These are phyloP conservation scores for Leccinellum albellum DNA, from an alignment of 768 basidiomycete genomes.

Conservation along the genomic window DNA sequence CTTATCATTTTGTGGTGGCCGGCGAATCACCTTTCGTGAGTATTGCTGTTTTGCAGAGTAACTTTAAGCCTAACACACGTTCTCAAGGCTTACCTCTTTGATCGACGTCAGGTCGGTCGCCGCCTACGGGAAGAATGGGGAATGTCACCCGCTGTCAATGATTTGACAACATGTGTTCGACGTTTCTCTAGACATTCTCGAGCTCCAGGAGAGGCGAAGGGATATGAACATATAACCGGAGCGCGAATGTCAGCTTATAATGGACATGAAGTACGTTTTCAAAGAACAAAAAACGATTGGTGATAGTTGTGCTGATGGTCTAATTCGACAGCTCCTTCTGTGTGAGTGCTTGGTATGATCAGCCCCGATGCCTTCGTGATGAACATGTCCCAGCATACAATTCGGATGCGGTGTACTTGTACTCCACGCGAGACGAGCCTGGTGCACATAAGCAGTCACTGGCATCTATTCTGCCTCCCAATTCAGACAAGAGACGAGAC, in stretches of 20 bases:
- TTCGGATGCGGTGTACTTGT: constrained; percentile 68
- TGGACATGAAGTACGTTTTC: constrained; percentile 63
- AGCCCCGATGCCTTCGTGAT: constrained; percentile 1
- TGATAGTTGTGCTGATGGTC: constrained; percentile 10
- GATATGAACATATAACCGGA: constrained; percentile 68
- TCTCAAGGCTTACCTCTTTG: constrained; percentile 50
- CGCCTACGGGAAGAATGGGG: constrained; percentile 70
- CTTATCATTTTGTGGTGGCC: constrained; percentile 82
- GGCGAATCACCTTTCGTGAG: constrained; percentile 75
- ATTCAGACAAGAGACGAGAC: constrained; percentile 12
- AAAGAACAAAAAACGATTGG: not conserved
- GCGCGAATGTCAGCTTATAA: constrained; percentile 66
- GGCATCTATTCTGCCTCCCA: constrained; percentile 29
- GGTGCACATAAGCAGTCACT: constrained; percentile 18
- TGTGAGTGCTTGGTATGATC: constrained; percentile 40
- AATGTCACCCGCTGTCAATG: constrained; percentile 41
- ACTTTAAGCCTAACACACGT: not conserved
- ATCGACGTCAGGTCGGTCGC: constrained; percentile 69
- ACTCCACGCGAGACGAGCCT: constrained; percentile 67
- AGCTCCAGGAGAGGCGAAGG: constrained; percentile 32
- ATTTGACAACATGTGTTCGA: constrained; percentile 74
- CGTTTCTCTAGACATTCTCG: constrained; percentile 59
- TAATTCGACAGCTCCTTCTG: constrained; percentile 49
- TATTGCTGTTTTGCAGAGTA: constrained; percentile 5
- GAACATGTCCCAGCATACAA: constrained; percentile 54